phyloP scores from a whole-genome alignment of 1,139 yeast genomes.

The Yamadazyma triangularis region DNA sequence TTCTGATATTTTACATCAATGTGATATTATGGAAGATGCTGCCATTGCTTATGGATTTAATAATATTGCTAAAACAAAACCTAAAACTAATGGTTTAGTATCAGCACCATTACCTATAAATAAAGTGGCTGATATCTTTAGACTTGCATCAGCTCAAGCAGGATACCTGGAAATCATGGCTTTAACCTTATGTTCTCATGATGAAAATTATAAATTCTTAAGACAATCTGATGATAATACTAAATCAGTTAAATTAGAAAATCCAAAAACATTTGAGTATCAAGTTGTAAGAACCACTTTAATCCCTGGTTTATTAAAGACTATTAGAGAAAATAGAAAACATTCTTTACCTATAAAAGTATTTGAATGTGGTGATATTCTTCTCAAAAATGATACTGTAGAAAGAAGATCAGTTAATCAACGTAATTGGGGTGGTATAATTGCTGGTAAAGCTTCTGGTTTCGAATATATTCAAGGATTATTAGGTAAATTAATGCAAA shows the following conservation, averaged over 20 bases:
- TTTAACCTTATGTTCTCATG: constrained; percentile 90
- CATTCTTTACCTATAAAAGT: constrained; percentile 93
- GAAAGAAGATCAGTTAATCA: constrained; percentile 92
- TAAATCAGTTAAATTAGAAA: constrained; percentile 82
- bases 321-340: constrained; percentile 92
- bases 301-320: constrained; percentile 91
- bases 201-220: constrained; percentile 89
- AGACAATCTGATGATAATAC: constrained; percentile 70
- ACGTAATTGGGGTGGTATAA: constrained; percentile 92
- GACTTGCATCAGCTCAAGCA: constrained; percentile 89
- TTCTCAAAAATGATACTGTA: constrained; percentile 68
- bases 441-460: constrained; percentile 92
- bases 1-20: constrained; percentile 92
- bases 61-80: constrained; percentile 78
- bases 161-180: constrained; percentile 98
- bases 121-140: constrained; percentile 84
- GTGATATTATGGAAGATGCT: constrained; percentile 98
- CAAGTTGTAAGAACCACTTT: constrained; percentile 96
- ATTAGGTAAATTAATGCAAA: constrained; percentile 92
- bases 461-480: constrained; percentile 94
- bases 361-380: constrained; percentile 94
- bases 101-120: constrained; percentile 89
- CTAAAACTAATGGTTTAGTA: constrained; percentile 72
- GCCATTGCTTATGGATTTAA: constrained; percentile 96
- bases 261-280: constrained; percentile 95